These are phyloP conservation scores for Pleoardoris graminearum DNA, from an alignment of 2,329 filamentous ascomycete species.

Conservation along the genomic window DNA sequence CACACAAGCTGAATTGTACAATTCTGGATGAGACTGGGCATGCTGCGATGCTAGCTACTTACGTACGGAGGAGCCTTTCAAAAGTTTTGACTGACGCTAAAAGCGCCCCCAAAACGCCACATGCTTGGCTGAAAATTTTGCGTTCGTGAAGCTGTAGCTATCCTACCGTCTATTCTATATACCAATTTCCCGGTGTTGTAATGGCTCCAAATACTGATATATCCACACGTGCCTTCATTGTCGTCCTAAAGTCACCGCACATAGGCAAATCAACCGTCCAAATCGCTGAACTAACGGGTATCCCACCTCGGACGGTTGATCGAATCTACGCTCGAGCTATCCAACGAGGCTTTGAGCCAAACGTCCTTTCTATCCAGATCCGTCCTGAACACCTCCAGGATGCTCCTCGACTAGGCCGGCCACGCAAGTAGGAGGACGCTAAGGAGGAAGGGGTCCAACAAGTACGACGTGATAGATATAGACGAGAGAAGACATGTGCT, in stretches of 20 bases:
- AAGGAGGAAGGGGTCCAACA: constrained; percentile 1
- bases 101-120: background rate
- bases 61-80: constrained; percentile 10
- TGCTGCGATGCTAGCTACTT: too few relatives aligned
- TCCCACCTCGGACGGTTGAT: constrained; percentile 8
- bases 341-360: constrained; percentile 11
- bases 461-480: constrained; percentile 12
- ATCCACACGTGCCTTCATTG: constrained; percentile 7
- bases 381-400: constrained; percentile 9
- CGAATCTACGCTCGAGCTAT: constrained; percentile 13
- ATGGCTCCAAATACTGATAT: constrained; percentile 7
- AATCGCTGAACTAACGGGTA: constrained; percentile 3
- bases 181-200: background rate
- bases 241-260: constrained; percentile 4
- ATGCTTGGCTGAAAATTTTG: background rate
- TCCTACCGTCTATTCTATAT: background rate
- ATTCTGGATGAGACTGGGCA: too few relatives aligned
- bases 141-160: background rate
- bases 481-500: constrained; percentile 13
- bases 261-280: constrained; percentile 2
- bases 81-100: constrained; percentile 4
- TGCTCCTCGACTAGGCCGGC: constrained; percentile 6
- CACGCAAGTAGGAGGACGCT: constrained; percentile 8
- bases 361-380: constrained; percentile 9
- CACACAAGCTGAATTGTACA: too few relatives aligned